These are phyloP conservation scores for Aspergillus sp. DNA, from an alignment of 2,329 filamentous ascomycete species.

Conservation along the genomic window DNA sequence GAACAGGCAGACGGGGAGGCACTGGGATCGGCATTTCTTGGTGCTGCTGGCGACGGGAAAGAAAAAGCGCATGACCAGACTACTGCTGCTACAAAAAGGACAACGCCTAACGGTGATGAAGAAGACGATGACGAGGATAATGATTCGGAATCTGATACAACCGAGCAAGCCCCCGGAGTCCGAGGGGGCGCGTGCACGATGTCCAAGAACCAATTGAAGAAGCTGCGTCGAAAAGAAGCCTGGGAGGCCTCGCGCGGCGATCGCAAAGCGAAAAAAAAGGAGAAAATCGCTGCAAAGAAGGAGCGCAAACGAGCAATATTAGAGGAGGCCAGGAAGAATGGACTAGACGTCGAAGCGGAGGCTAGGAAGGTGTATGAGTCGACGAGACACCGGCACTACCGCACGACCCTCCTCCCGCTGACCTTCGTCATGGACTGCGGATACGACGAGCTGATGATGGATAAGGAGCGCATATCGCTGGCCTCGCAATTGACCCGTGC, in stretches of 20 bases:
- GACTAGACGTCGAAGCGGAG: slow-evolving; percentile 18
- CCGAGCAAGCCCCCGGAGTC: background rate
- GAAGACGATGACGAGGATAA: slow-evolving; percentile 4
- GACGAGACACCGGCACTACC: slow-evolving; percentile 19
- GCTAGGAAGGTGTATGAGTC: slow-evolving; percentile 19
- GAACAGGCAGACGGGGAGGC: slow-evolving; percentile 12
- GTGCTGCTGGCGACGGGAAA: slow-evolving; percentile 9
- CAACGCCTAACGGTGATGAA: slow-evolving; percentile 1
- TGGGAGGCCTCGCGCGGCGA: slow-evolving; percentile 65
- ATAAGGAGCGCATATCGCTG: slow-evolving; percentile 76
- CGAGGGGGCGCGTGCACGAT: slow-evolving; percentile 32
- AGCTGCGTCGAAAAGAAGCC: slow-evolving; percentile 59
- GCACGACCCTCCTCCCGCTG: slow-evolving; percentile 58
- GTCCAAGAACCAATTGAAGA: slow-evolving; percentile 84
- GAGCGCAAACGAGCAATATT: slow-evolving; percentile 39
- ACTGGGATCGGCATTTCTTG: slow-evolving; percentile 23
- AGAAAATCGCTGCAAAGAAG: slow-evolving; percentile 47
- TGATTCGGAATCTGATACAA: background rate
- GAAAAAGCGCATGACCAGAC: background rate
- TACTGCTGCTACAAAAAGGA: background rate
- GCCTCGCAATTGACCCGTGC: slow-evolving; percentile 74
- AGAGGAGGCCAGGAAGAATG: slow-evolving; percentile 26
- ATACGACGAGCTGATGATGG: slow-evolving; percentile 83
- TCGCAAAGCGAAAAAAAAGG: slow-evolving; percentile 51
- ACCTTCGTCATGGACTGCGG: slow-evolving; percentile 82